Percentiles rank a stretch among this genome's conserved stretches.
phyloP scores from a whole-genome alignment of 2,329 filamentous ascomycete genomes.

The Trichoderma koningiopsis region DNA sequence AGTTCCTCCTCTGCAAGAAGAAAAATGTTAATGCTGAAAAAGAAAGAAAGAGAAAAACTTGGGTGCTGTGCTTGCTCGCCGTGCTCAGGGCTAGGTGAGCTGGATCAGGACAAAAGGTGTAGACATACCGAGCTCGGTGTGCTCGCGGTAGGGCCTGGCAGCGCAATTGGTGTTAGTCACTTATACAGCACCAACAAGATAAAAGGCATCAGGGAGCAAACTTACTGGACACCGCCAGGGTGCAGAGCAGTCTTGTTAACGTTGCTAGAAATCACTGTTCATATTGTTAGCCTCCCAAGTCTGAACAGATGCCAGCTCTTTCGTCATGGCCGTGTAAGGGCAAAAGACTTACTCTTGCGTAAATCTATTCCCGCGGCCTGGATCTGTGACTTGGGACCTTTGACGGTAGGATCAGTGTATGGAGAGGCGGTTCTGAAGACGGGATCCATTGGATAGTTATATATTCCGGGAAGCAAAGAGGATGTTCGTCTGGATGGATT shows the following conservation, averaged over 20 bases:
- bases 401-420: conserved; percentile 43
- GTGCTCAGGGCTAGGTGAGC: conserved; percentile 3
- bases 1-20: conserved; percentile 75
- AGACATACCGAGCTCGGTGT: conserved; percentile 79
- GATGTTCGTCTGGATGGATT: conserved; percentile 15
- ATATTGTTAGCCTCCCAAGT: conserved; percentile 24
- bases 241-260: conserved; percentile 93
- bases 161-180: conserved; percentile 34
- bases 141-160: conserved; percentile 74
- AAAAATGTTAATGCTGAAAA: not conserved
- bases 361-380: conserved; percentile 43
- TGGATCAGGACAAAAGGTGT: conserved; percentile 11
- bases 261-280: conserved; percentile 53
- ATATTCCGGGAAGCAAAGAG: conserved; percentile 38
- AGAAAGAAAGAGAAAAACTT: not conserved
- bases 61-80: not conserved
- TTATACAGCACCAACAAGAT: not conserved
- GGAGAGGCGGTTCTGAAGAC: conserved; percentile 42
- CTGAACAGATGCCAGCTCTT: conserved; percentile 5
- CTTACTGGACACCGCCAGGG: conserved; percentile 86
- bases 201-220: conserved; percentile 35
- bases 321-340: not conserved
- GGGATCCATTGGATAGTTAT: conserved; percentile 46
- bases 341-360: conserved; percentile 45
- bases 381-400: conserved; percentile 45